These are phyloP conservation scores for Vachellia collinsii DNA, from an alignment of 306 rosid genomes.

Conservation along the genomic window DNA sequence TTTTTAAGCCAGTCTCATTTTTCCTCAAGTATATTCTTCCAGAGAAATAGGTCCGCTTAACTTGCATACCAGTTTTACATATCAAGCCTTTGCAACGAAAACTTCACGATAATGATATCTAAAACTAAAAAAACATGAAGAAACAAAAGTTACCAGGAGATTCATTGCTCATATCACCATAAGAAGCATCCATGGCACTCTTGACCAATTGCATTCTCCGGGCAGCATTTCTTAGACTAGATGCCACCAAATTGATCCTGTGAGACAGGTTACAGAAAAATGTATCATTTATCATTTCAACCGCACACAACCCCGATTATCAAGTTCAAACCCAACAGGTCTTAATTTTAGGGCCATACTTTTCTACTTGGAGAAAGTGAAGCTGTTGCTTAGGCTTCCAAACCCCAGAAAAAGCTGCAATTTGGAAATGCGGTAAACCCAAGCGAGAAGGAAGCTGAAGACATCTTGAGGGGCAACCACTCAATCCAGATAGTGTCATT, in stretches of 20 bases:
- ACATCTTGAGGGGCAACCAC: slow-evolving; percentile 62
- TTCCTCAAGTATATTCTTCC: neutral
- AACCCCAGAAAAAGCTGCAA: slow-evolving; percentile 16
- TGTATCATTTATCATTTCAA: slow-evolving; percentile 20
- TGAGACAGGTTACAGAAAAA: slow-evolving; percentile 9
- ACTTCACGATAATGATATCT: neutral
- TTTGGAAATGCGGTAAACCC: slow-evolving; percentile 35
- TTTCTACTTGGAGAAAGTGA: slow-evolving; percentile 22
- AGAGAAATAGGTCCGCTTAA: neutral
- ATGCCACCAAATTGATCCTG: slow-evolving; percentile 40
- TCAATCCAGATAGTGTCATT: slow-evolving; percentile 67
- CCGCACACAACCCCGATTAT: slow-evolving; percentile 16
- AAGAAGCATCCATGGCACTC: slow-evolving; percentile 88
- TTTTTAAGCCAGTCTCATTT: neutral
- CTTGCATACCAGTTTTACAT: slow-evolving; percentile 18
- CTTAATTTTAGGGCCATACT: neutral
- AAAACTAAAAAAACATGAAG: slow-evolving; percentile 12
- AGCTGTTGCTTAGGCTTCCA: slow-evolving; percentile 39
- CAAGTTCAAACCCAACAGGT: neutral
- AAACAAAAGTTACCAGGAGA: slow-evolving; percentile 57
- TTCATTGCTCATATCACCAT: slow-evolving; percentile 66
- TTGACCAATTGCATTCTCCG: slow-evolving; percentile 48
- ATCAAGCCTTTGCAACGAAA: slow-evolving; percentile 17
- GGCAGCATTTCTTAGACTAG: slow-evolving; percentile 38
- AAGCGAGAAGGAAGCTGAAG: slow-evolving; percentile 47